Evolutionary conservation across 2,329 filamentous ascomycete genomes (phyloP).

Genomic region (Calonectria henricotiae): DNA sequence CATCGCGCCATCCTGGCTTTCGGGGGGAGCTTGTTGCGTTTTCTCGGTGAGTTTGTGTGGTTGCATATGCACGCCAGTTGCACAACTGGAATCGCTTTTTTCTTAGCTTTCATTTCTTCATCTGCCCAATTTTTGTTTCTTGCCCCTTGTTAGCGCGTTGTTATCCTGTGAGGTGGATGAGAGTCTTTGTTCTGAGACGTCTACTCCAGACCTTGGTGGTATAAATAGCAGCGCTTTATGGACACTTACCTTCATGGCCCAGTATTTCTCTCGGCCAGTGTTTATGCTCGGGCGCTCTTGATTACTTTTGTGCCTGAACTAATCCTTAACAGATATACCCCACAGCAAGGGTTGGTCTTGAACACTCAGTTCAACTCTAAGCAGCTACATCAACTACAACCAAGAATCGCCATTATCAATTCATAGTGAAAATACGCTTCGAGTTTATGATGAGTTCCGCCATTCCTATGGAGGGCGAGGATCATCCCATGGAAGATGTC

Average conservation of each 20-base stretch:
- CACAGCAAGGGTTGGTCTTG: conserved; percentile 2
- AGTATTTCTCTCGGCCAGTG: no score
- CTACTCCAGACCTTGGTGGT: background rate
- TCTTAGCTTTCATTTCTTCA: background rate
- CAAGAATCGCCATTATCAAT: background rate
- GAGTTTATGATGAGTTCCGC: conserved; percentile 26
- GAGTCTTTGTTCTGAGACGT: conserved; percentile 1
- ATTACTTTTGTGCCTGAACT: background rate
- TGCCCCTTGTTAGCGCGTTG: conserved; percentile 14
- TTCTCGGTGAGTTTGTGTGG: conserved; percentile 32
- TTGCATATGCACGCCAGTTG: background rate
- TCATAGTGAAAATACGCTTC: background rate
- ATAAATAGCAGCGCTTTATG: background rate
- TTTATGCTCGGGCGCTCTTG: no score
- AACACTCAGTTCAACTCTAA: background rate
- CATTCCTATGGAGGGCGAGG: conserved; percentile 62
- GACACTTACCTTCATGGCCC: background rate
- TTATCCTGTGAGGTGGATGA: background rate
- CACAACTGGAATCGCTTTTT: background rate
- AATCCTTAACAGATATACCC: conserved; percentile 5
- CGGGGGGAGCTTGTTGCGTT: conserved; percentile 6
- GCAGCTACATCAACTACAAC: background rate
- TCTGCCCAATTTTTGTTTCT: background rate
- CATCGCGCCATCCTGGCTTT: conserved; percentile 35
- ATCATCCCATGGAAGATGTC: conserved; percentile 64